These are phyloP conservation scores for Linderniella brevidens DNA, from an alignment of 257 asterid genomes.

Conservation along the genomic window DNA sequence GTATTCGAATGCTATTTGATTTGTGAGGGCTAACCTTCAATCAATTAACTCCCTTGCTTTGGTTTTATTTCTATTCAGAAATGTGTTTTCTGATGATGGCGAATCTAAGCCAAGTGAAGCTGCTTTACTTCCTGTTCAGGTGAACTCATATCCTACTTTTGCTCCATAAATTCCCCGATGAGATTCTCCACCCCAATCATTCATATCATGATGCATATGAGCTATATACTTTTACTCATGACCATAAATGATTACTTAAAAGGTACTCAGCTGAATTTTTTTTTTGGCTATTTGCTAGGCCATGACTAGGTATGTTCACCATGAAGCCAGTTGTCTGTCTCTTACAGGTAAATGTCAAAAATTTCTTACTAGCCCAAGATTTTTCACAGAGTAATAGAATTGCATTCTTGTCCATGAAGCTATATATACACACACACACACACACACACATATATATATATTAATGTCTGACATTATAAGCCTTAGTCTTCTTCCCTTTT, in stretches of 20 bases:
- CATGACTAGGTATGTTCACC: slow-evolving; percentile 65
- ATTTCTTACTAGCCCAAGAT: slow-evolving; percentile 9
- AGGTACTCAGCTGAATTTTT: slow-evolving; percentile 5
- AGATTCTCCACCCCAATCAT: slow-evolving; percentile 3
- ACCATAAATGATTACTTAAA: background rate
- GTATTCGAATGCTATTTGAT: too few species aligned
- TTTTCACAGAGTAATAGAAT: slow-evolving; percentile 3
- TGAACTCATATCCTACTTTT: slow-evolving; percentile 17
- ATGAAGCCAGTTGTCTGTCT: slow-evolving; percentile 55
- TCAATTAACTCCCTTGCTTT: background rate
- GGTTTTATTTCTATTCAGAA: too few species aligned
- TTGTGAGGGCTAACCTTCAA: background rate
- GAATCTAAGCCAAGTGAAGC: slow-evolving; percentile 38
- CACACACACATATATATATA: too few species aligned
- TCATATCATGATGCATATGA: background rate
- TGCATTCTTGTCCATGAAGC: too few species aligned
- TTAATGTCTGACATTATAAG: too few species aligned
- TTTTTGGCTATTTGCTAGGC: slow-evolving; percentile 30
- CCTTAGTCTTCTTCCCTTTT: slow-evolving; percentile 7
- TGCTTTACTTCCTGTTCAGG: slow-evolving; percentile 74
- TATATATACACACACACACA: too few species aligned
- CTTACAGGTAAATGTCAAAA: slow-evolving; percentile 47
- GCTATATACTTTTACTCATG: background rate
- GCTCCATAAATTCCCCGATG: slow-evolving; percentile 5
- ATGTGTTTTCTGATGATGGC: slow-evolving; percentile 75